These are phyloP conservation scores for Poa annua DNA, from an alignment of 176 grass and related monocot species.

Conservation along the genomic window DNA sequence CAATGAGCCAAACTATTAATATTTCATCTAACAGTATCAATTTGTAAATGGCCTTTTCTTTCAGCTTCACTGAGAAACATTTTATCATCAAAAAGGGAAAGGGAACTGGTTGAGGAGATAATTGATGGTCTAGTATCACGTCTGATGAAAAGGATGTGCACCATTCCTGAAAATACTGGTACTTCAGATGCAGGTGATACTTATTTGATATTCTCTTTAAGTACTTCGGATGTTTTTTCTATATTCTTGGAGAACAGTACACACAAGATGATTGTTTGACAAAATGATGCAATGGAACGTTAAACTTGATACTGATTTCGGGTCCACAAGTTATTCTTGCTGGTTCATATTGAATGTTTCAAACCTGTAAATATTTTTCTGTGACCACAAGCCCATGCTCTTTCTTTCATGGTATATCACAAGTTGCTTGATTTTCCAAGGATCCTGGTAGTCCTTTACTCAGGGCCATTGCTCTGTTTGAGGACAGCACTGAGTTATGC, in stretches of 20 bases:
- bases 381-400: background rate
- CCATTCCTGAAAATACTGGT: constrained; percentile 50
- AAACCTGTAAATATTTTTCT: constrained; percentile 23
- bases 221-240: constrained; percentile 28
- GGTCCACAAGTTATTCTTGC: background rate
- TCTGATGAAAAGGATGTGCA: constrained; percentile 92
- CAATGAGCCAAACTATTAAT: too few relatives aligned
- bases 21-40: background rate
- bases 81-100: constrained; percentile 63
- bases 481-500: background rate
- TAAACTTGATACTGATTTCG: background rate
- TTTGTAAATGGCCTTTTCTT: constrained; percentile 21
- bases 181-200: constrained; percentile 53
- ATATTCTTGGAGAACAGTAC: constrained; percentile 14
- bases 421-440: constrained; percentile 20
- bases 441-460: background rate
- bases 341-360: constrained; percentile 24
- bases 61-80: constrained; percentile 88
- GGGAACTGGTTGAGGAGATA: constrained; percentile 71
- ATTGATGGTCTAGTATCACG: constrained; percentile 71
- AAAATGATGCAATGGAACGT: background rate
- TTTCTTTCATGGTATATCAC: constrained; percentile 17
- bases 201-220: constrained; percentile 16
- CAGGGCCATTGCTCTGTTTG: background rate
- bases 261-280: constrained; percentile 14